These are phyloP conservation scores for Eleusine coracana DNA, from an alignment of 176 grass and related monocot species.

Conservation along the genomic window DNA sequence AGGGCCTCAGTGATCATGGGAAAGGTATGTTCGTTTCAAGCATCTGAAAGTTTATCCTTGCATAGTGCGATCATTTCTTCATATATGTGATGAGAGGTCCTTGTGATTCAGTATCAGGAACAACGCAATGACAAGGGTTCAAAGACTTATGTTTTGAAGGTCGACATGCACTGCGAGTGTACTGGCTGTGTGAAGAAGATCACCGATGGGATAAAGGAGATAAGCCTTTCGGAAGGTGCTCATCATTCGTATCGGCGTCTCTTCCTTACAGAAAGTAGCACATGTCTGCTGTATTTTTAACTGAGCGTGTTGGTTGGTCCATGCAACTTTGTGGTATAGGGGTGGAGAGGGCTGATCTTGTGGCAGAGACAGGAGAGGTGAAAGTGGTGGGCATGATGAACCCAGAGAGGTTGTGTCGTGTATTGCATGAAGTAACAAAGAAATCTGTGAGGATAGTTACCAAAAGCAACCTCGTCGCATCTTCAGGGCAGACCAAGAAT, in stretches of 20 bases:
- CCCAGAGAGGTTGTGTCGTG: constrained; percentile 21
- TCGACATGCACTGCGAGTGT: constrained; percentile 50
- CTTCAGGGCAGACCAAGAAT: background rate
- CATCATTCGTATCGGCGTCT: background rate
- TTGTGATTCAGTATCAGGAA: constrained; percentile 29
- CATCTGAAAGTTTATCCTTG: background rate
- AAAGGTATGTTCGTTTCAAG: constrained; percentile 18
- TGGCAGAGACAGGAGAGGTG: constrained; percentile 33
- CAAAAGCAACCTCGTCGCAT: background rate
- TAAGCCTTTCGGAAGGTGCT: constrained; percentile 38
- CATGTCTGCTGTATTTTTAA: background rate
- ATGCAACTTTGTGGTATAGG: constrained; percentile 23
- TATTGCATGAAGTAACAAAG: constrained; percentile 25
- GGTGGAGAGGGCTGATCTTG: constrained; percentile 35
- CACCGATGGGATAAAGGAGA: constrained; percentile 35
- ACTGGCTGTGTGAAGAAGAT: constrained; percentile 53
- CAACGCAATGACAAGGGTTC: background rate
- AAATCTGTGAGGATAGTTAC: constrained; percentile 30
- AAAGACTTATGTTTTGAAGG: constrained; percentile 28
- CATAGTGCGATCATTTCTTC: background rate
- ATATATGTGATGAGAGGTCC: background rate
- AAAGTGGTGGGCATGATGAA: constrained; percentile 18
- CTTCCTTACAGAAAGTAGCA: background rate
- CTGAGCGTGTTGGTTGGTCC: background rate
- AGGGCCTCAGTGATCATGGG: constrained; percentile 30